Base-by-base conservation (phyloP, 1,284 basidiomycete genomes). In the Rhodotorula sp. region DNA sequence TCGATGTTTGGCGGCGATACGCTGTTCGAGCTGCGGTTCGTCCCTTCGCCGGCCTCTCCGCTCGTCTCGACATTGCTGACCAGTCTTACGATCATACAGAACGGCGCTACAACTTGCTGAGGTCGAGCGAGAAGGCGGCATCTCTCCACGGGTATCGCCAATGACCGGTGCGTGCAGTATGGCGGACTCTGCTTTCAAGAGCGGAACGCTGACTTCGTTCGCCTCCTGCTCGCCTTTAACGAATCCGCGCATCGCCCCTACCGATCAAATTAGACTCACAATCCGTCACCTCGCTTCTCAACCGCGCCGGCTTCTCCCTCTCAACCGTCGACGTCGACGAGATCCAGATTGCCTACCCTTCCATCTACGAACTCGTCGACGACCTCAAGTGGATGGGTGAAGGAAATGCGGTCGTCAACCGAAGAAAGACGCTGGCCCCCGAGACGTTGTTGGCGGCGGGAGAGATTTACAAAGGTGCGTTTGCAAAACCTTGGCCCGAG, bases 331-430 rank as follows among this genome's bases (percentile, higher is more conserved):
- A 99, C 77, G 88, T 91, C 54, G 96, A 99, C 79, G 96, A 99
- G 82, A 84, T 99, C 32, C 87, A 87, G 68, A 88, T 98, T 48
- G 86, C 86, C 15, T 99, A 98, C 78, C 96, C 96, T 0, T 90
- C 88, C 64, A 95, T 98, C 85, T 98, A 90, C 88, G 96, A 99
- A 80, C 85, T 99, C 24, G 85, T 99, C 79, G 88, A 94, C 59
- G 96, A 99, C 79, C 81, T 99, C 56, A 85, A 88, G 59, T 89
- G 92, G 79, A 99, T 99, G 96, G 96, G 96, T 56, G 96, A 99
- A 81, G 89, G 87, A 65, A 99, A 97, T 79, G 92, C 94, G 8
- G 87, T 90, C 53, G 82, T 80, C 13, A 75, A 71, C 44, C 56
- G 74, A 51, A 85, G 89, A 44, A 83, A 86, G 66, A 84, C 85